phyloP scores from a whole-genome alignment of 768 basidiomycete genomes.

The Lactarius tabidus region DNA sequence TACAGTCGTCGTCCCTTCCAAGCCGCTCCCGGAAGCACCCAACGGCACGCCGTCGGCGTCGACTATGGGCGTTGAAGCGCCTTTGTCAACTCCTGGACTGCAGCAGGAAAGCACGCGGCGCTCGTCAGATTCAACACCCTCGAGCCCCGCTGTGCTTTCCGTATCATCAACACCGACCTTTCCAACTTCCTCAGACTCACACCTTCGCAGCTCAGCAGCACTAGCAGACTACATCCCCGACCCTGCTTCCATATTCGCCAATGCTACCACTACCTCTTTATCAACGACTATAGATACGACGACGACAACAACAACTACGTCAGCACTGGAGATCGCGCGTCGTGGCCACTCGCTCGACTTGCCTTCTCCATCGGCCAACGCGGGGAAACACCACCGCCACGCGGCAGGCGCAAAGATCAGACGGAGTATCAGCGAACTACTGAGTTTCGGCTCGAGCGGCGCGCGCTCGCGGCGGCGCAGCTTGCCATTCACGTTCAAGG shows the following conservation, averaged over 20 bases:
- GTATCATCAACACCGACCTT: background rate
- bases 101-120: background rate
- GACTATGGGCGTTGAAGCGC: background rate
- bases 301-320: background rate
- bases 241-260: slow-evolving; percentile 9
- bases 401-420: slow-evolving; percentile 9
- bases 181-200: background rate
- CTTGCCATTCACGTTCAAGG: background rate
- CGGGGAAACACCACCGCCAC: background rate
- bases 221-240: slow-evolving; percentile 3
- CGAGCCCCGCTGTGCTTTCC: background rate
- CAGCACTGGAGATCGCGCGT: slow-evolving; percentile 3
- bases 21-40: background rate
- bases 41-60: background rate
- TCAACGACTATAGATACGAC: background rate
- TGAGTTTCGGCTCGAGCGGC: slow-evolving; percentile 6
- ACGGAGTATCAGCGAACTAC: slow-evolving; percentile 16
- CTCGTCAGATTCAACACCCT: slow-evolving; percentile 1
- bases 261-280: background rate
- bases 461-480: slow-evolving; percentile 13
- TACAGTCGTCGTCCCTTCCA: background rate
- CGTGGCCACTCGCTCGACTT: slow-evolving; percentile 22
- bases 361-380: background rate
- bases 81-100: background rate
- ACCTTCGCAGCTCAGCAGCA: background rate